phyloP scores from a whole-genome alignment of 75 land plant species.

The Isoetes taiwanensis region DNA sequence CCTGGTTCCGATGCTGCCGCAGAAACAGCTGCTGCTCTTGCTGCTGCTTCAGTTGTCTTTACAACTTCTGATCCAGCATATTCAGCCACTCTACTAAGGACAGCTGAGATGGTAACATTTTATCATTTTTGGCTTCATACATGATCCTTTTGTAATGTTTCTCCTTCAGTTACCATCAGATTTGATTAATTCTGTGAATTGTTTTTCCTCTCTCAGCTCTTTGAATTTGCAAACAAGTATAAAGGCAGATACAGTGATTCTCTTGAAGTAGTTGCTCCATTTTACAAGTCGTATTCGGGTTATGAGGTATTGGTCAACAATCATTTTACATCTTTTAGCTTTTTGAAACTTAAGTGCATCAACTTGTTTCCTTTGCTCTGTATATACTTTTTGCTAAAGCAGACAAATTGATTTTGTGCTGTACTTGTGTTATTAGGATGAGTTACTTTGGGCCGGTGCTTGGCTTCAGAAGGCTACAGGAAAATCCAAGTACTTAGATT shows the following conservation, averaged over 20 bases:
- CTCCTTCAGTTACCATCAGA: too few relatives aligned
- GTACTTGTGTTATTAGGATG: constrained; percentile 55
- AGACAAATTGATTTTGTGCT: too few relatives aligned
- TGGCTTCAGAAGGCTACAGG: constrained; percentile 63
- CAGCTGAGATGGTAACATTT: constrained; percentile 26
- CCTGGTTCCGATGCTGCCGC: constrained; percentile 69
- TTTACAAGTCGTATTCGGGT: constrained; percentile 45
- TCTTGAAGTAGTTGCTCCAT: constrained; percentile 40
- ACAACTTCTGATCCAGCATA: constrained; percentile 31
- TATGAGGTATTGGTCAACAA: constrained; percentile 20
- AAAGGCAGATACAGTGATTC: constrained; percentile 19
- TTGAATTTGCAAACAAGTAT: constrained; percentile 37
- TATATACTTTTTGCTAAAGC: neutral
- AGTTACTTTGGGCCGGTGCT: constrained; percentile 86
- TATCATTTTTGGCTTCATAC: neutral
- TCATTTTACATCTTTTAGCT: neutral
- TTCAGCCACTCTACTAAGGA: constrained; percentile 14
- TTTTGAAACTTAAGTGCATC: neutral
- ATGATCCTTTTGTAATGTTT: neutral
- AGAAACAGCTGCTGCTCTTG: constrained; percentile 68
- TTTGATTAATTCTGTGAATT: neutral
- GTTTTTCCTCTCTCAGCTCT: constrained; percentile 16
- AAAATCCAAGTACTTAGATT: constrained; percentile 31
- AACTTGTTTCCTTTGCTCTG: neutral
- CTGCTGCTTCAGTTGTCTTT: constrained; percentile 60